Evolutionary conservation across 495 filamentous ascomycete species (phyloP).

Genomic region (Daldinia loculata): DNA sequence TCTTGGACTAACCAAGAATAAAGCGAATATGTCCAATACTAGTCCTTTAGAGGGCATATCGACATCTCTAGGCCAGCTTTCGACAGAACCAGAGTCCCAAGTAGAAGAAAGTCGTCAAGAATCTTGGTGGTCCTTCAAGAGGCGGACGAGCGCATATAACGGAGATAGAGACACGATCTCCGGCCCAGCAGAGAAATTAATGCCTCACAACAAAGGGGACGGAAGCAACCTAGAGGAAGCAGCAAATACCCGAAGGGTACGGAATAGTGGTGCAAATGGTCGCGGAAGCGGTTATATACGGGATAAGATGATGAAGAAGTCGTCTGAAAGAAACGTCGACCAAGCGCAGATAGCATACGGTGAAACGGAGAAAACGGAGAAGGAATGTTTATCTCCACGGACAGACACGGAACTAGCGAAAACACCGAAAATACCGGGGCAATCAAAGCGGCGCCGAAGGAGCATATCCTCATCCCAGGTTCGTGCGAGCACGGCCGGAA

Average conservation of each 20-base stretch:
- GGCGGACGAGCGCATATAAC: background rate
- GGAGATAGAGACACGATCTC: background rate
- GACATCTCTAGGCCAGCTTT: constrained; percentile 1
- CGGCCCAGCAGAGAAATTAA: background rate
- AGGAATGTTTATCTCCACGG: background rate
- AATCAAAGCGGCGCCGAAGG: constrained; percentile 4
- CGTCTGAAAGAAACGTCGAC: background rate
- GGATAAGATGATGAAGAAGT: background rate
- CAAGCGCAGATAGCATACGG: background rate
- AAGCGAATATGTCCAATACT: constrained; percentile 1
- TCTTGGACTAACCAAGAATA: constrained; percentile 2
- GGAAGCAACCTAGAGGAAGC: background rate
- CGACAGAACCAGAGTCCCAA: background rate
- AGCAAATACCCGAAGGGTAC: background rate
- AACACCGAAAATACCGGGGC: constrained; percentile 1
- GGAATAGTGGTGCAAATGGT: background rate
- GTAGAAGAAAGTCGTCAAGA: background rate
- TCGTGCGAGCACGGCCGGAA: constrained; percentile 13
- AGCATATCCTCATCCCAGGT: constrained; percentile 21
- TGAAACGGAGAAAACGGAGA: constrained; percentile 7
- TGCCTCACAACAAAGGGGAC: background rate
- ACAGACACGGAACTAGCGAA: background rate
- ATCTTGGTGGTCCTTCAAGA: constrained; percentile 25
- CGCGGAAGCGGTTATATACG: background rate
- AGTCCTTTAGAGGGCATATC: constrained; percentile 4